Evolutionary conservation across 2,329 filamentous ascomycete species (phyloP).

Genomic region (Lomentospora prolificans): DNA sequence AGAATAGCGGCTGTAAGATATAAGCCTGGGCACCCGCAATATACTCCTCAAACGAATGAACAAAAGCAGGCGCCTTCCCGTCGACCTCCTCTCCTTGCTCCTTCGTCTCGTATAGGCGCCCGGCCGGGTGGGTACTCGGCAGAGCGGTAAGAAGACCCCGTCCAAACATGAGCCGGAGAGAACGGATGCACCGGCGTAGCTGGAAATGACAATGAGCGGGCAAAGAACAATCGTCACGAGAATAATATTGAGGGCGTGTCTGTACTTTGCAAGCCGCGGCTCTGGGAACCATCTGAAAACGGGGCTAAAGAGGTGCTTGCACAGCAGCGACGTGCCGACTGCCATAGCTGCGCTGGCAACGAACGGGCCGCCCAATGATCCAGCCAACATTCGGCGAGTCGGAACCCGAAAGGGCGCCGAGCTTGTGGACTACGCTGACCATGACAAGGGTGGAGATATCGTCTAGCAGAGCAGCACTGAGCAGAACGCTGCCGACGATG

Average conservation of each 20-base stretch:
- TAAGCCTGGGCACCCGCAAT: slow-evolving; percentile 25
- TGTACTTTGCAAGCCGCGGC: slow-evolving; percentile 21
- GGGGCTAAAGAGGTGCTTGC: slow-evolving; percentile 27
- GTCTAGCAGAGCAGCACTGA: slow-evolving; percentile 36
- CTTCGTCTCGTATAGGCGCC: slow-evolving; percentile 22
- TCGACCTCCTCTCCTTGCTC: slow-evolving; percentile 23
- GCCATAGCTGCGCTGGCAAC: slow-evolving; percentile 25
- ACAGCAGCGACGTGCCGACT: slow-evolving; percentile 22
- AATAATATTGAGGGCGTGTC: slow-evolving; percentile 17
- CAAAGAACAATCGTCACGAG: slow-evolving; percentile 23
- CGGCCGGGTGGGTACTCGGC: slow-evolving; percentile 23
- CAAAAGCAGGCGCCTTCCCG: slow-evolving; percentile 23
- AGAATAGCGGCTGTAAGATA: slow-evolving; percentile 48
- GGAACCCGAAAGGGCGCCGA: slow-evolving; percentile 13
- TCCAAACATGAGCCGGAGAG: slow-evolving; percentile 31
- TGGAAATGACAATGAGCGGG: slow-evolving; percentile 20
- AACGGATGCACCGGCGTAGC: slow-evolving; percentile 25
- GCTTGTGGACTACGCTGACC: slow-evolving; percentile 16
- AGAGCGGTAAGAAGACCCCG: slow-evolving; percentile 25
- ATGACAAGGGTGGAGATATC: slow-evolving; percentile 35
- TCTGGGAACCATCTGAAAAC: slow-evolving; percentile 24
- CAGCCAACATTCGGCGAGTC: slow-evolving; percentile 22
- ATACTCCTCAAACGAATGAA: slow-evolving; percentile 28
- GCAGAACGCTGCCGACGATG: slow-evolving; percentile 30
- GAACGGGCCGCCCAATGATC: slow-evolving; percentile 26